phyloP scores from a whole-genome alignment of 176 grass and related monocot genomes.

The Cenchrus fungigraminus region DNA sequence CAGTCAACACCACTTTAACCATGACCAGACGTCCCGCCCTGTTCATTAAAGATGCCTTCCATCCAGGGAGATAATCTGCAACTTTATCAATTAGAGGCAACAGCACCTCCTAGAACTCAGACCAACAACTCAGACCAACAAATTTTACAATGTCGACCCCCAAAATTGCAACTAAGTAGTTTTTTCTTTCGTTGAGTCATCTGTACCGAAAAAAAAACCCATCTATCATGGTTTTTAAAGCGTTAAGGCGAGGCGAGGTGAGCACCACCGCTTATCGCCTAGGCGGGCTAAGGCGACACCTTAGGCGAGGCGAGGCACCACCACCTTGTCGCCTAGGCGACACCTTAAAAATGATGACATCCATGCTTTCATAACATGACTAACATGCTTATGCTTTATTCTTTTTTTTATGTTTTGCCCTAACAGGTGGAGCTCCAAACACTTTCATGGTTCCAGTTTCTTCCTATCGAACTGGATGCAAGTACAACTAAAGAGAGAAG shows the following conservation, averaged over 20 bases:
- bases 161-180: background rate
- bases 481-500: slow-evolving; percentile 68
- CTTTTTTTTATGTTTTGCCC: slow-evolving; percentile 12
- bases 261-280: too few species aligned
- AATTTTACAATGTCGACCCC: background rate
- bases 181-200: background rate
- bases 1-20: too few species aligned
- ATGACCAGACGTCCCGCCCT: too few species aligned
- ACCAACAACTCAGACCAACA: background rate
- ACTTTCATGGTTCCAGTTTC: slow-evolving; percentile 97
- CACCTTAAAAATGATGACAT: background rate
- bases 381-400: background rate
- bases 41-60: too few species aligned
- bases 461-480: slow-evolving; percentile 76
- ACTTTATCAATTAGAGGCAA: too few species aligned
- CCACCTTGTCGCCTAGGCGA: too few species aligned
- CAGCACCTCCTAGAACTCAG: too few species aligned
- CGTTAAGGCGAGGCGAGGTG: too few species aligned
- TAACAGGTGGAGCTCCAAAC: slow-evolving; percentile 87
- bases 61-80: too few species aligned
- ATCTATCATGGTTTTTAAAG: too few species aligned
- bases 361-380: background rate
- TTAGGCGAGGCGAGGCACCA: too few species aligned
- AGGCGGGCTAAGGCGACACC: too few species aligned
- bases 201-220: background rate